Evolutionary conservation across 2,329 filamentous ascomycete species (phyloP), one percentile per base, ranked within the genome.

Genomic region (Berkeleyomyces basicola): DNA sequence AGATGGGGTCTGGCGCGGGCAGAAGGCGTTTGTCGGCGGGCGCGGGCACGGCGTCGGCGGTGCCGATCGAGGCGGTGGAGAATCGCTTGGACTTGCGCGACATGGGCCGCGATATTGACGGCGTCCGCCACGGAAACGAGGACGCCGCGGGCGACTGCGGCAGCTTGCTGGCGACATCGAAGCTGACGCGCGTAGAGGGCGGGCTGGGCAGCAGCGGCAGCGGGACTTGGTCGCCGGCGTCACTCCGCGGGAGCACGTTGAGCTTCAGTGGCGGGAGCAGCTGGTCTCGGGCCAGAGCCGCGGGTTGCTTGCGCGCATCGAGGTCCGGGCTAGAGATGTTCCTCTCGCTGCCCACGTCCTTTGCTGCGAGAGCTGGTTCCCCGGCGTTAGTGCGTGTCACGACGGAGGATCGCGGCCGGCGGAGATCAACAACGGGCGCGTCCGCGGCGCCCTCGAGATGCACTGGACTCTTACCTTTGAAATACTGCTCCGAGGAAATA

Each of bases 401-500:
- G 23, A 2, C 23, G 2, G 23, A 23, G 23, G 23, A 23, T 23
- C 23, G 23, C 23, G 23, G 23, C 23, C 23, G 23, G 23, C 23
- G 23, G 23, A 23, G 11, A 59, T 2, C 57, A 40, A 11, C 46
- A 51, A 49, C 7, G 14, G 7, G 46, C 11, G 57, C 57, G 23
- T 23, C 23, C 23, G 2, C 23, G 23, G 23, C 23, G 23, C 23
- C 23, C 23, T 23, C 23, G 23, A 1, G 23, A 23, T 23, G 42
- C 6, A 43, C 10, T 11, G 5, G 11, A 11, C 31, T 51, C 63
- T 16, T 64, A 64, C 63, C 59, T 62, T 62, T 64, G 31, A 64
- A 64, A 37, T 64, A 64, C 36, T 64, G 63, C 43, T 64, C 63
- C 10, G 63, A 64, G 7, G 63, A 64, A 37, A 64, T 64, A 11